Evolutionary conservation across 106 monocot species (phyloP), one percentile per base, ranked within the genome.

Genomic region (Allium fistulosum): DNA sequence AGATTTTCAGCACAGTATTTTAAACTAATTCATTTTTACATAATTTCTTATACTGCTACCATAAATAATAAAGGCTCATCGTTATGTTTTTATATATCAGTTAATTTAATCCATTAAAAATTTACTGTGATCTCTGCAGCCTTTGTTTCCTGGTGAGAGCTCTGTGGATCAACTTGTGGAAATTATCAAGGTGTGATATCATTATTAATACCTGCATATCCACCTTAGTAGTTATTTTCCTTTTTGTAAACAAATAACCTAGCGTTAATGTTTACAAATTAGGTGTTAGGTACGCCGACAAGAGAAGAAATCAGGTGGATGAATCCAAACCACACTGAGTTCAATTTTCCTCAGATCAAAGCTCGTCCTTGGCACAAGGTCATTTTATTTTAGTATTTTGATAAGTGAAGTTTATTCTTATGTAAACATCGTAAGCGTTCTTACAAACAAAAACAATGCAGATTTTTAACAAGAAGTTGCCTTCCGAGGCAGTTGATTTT

Each of bases 121-220:
- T 4, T 37, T 37, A 37, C 0, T 5, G 5, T 37, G 37, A 4
- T 37, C 2, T 66, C 2, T 82, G 69, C 76, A 87, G 86, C 82
- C 86, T 72, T 52, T 82, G n/a, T 87, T 87, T 77, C 86, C 86
- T 65, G 86, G 86, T n/a, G 86, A 87, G 48, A 87, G 77, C 48
- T 71, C 77, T 51, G 82, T 82, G 48, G 82, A 80, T 57, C 86
- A 87, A 71, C 74, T 87, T 8, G 86, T 87, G 62, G 82, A 82
- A 68, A 82, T 87, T 67, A 80, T 87, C 26, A 87, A 87, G 86
- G 86, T 87, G 8, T 55, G 2, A 17, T 49, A 57, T 27, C 37
- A 37, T n/a, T 22, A 16, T 17, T 16, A 9, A 28, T 9, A 55
- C 0, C 22, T 16, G 53, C 18, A 22, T 68, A 3, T 68, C 1